Base-by-base conservation (phyloP, 129 eudicot species). In the Arctium minus region DNA sequence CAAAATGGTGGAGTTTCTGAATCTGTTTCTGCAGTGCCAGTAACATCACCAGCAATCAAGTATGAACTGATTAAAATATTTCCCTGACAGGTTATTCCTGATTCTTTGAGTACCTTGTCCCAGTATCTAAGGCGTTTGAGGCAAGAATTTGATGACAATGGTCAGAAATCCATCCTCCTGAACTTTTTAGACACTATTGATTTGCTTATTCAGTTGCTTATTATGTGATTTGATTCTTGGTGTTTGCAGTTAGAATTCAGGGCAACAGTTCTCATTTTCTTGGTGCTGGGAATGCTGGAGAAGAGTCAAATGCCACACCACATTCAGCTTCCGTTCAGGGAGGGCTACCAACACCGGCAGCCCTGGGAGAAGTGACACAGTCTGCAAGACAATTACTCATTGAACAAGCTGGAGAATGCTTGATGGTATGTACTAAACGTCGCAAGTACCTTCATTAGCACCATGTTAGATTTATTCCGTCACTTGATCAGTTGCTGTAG, bases 101-200 rank as follows among this genome's bases (percentile, higher is more conserved):
- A 94, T 89, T 93, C 98, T 70, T 72, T 94, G 87, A 86, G 94
- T 74, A 94, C 98, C 71, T 86, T 94, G 85, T 84, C 90, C 70
- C 96, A 92, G 80, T 92, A 91, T 85, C 50, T 91, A 84, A 89
- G 84, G 74, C 90, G 85, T 35, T 82, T 94, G 92, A 91, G 94
- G 79, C 92, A 83, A 80, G 97, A 94, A 75, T 87, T 92, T 35
- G 74, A 72, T 39, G 86, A 86, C 81, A 92, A 74, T 83, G 94
- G 98, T 94, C 29, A 81, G 92, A 38, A 46, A 64, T 40, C 75
- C 7, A 80, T 50, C n/a, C 32, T 74, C 2, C 68, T 81, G 22
- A 78, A 31, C 35, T 15, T 79, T 73, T 17, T 39, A 50, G 30
- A 31, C 27, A 29, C 53, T 72, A 30, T 60, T 50, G 36, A 73